Evolutionary conservation across 768 basidiomycete species (phyloP).

Genomic region (Russula sp.): DNA sequence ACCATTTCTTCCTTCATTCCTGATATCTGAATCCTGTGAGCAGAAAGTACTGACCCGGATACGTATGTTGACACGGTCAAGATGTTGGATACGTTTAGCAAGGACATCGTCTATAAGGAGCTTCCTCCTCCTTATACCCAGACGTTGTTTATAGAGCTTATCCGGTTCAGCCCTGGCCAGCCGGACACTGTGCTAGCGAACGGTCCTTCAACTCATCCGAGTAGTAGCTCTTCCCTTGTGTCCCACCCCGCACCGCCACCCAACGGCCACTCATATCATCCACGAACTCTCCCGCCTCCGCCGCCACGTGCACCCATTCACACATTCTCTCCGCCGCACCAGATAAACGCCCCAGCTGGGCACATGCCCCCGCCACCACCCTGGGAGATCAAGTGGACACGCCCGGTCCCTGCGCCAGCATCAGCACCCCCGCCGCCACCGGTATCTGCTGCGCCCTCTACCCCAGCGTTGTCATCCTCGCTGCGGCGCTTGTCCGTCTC

Average conservation of each 20-base stretch:
- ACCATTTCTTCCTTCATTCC: constrained; percentile 10
- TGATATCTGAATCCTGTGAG: constrained; percentile 23
- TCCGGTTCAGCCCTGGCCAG: constrained; percentile 53
- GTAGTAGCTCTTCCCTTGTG: constrained; percentile 25
- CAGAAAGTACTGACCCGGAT: constrained; percentile 46
- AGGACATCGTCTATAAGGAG: constrained; percentile 63
- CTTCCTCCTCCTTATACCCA: constrained; percentile 56
- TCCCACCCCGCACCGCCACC: constrained; percentile 15
- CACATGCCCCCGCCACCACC: constrained; percentile 36
- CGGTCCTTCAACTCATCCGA: constrained; percentile 22
- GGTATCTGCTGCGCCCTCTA: constrained; percentile 21
- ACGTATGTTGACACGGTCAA: constrained; percentile 64
- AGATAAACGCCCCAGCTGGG: constrained; percentile 8
- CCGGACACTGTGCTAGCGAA: constrained; percentile 36
- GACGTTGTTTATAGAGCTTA: constrained; percentile 71
- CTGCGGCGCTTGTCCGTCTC: constrained; percentile 15
- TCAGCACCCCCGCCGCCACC: constrained; percentile 5
- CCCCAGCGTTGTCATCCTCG: constrained; percentile 23
- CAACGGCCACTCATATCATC: constrained; percentile 14
- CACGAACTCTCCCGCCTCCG: constrained; percentile 26
- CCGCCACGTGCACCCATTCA: constrained; percentile 31
- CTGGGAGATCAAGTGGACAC: constrained; percentile 32
- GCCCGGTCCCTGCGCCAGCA: constrained; percentile 20
- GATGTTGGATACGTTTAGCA: constrained; percentile 72
- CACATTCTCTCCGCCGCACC: constrained; percentile 12